Evolutionary conservation across 225 moss, liverwort and hornwort genomes (phyloP), one percentile per base, ranked within the genome.

Genomic region (Ulota crispa): DNA sequence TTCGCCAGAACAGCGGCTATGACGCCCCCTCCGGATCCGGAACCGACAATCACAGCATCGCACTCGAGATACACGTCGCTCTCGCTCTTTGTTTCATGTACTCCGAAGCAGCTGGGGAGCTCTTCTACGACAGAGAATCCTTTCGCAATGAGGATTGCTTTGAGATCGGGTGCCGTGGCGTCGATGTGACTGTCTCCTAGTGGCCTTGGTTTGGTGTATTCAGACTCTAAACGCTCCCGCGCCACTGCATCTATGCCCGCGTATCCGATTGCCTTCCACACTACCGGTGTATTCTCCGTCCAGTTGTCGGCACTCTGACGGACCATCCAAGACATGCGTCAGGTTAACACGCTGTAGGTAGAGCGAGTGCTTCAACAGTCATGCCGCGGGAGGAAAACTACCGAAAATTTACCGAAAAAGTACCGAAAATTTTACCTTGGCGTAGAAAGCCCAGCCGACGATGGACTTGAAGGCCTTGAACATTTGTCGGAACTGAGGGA

Each of bases 1-100:
- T 82, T 80, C 27, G 97, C 93, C 10, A 97, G 88, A 8, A 82
- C 82, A 14, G 95, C 95, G 2, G 97, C 95, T 27, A 89, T 86
- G 19, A 97, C 94, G 0, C 94, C 92, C 27, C 97, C 97, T 43
- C 97, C 95, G n/a, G 92, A 90, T 55, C 97, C 96, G 6, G 96
- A 97, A 24, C 96, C 93, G 6, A 95, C 87, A 7, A 97, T 87
- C 23, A 94, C 95, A 8, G 86, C 90, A 59, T 97, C 96, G 67
- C 96, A 96, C 55, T 88, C 81, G 4, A 95, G 73, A 23, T 92
- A 80, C 64, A 97, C 70, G 63, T 86, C 79, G 16, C 54, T 76
- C 67, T 65, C 72, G 21, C 68, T 83, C 39, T 68, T 73, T 9
- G 76, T 26, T 50, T 79, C 45, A 3, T 41, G 52, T 6, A 27